A percentile compares a stretch with the other conserved stretches of the same genome.
These are phyloP conservation scores for Inonotus obliquus DNA, from an alignment of 1,284 basidiomycete genomes.

Conservation along the genomic window DNA sequence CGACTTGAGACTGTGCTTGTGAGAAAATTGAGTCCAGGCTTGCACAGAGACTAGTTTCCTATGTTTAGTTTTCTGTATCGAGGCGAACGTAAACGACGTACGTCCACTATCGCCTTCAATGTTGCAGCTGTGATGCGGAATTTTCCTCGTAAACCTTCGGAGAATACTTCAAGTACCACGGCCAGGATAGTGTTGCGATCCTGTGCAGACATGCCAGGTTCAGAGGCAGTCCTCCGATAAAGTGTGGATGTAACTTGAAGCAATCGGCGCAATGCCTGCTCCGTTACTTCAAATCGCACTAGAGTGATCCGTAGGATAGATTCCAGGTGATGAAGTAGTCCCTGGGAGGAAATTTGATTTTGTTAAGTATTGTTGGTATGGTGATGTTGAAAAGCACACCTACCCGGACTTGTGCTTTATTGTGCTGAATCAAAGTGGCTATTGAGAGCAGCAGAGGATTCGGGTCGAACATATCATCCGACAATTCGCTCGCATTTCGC, in stretches of 20 bases:
- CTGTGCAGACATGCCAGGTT: constrained; percentile 28
- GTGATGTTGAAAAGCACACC: constrained; percentile 20
- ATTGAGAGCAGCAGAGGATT: constrained; percentile 50
- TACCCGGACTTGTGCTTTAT: constrained; percentile 55
- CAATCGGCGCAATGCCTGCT: constrained; percentile 42
- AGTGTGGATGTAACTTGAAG: constrained; percentile 45
- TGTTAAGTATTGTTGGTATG: neutral
- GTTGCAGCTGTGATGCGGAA: constrained; percentile 20
- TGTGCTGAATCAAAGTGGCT: constrained; percentile 50
- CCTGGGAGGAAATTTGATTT: constrained; percentile 34
- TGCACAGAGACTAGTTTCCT: constrained; percentile 27
- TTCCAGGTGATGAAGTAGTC: constrained; percentile 52
- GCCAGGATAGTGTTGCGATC: constrained; percentile 37
- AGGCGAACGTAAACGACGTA: constrained; percentile 3
- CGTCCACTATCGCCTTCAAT: constrained; percentile 23
- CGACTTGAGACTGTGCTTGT: constrained; percentile 27
- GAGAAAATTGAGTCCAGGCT: constrained; percentile 25
- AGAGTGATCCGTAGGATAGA: constrained; percentile 50
- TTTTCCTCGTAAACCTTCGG: constrained; percentile 23
- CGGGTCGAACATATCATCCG: constrained; percentile 43
- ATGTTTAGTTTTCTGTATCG: neutral
- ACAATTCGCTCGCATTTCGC: constrained; percentile 51
- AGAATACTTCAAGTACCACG: constrained; percentile 51
- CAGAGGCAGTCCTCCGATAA: constrained; percentile 31
- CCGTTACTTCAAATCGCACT: constrained; percentile 44